phyloP scores from a whole-genome alignment of 345 rosid species.

The Pistacia integerrima region DNA sequence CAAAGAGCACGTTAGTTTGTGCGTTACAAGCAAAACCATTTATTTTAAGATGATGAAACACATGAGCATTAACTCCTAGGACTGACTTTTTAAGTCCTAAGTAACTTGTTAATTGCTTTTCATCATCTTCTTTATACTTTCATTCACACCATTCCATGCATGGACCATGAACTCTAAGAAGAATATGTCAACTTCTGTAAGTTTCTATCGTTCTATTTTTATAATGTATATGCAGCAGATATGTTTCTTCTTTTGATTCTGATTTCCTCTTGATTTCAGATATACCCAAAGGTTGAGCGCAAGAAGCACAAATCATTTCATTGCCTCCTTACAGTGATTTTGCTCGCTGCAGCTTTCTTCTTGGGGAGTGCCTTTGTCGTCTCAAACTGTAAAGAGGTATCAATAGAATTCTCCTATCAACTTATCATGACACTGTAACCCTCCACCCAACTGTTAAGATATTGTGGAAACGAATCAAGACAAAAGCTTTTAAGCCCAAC shows the following conservation, averaged over 20 bases:
- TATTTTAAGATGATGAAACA: neutral
- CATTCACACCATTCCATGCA: conserved; percentile 5
- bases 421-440: too few relatives aligned
- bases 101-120: neutral
- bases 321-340: conserved; percentile 35
- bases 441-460: too few relatives aligned
- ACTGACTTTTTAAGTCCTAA: conserved; percentile 4
- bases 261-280: conserved; percentile 32
- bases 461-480: too few relatives aligned
- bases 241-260: too few relatives aligned
- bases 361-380: conserved; percentile 47
- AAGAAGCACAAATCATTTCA: conserved; percentile 39
- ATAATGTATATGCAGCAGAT: too few relatives aligned
- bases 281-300: conserved; percentile 29
- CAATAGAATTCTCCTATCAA: neutral
- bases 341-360: conserved; percentile 49
- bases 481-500: too few relatives aligned
- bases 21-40: neutral
- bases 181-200: conserved; percentile 31
- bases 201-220: neutral
- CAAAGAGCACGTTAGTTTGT: neutral
- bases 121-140: neutral
- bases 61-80: neutral
- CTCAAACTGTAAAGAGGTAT: conserved; percentile 49
- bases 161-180: conserved; percentile 27